Evolutionary conservation across 495 filamentous ascomycete species (phyloP).

Genomic region (Podospora anserina): DNA sequence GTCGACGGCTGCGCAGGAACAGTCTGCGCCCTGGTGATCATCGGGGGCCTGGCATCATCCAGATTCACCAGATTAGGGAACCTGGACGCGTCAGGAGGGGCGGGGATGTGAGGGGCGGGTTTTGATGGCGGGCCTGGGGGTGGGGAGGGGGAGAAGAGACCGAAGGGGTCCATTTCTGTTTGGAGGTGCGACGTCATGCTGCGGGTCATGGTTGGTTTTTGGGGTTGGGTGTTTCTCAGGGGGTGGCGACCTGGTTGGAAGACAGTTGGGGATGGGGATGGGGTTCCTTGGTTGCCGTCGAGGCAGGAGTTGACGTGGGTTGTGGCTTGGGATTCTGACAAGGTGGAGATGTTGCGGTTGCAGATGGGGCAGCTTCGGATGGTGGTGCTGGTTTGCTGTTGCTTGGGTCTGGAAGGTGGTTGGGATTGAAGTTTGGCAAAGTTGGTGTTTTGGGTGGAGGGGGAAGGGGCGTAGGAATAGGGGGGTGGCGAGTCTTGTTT

Average conservation of each 20-base stretch:
- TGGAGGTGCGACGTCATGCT: background rate
- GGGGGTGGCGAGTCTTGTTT: background rate
- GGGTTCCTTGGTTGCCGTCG: background rate
- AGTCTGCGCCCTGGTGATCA: background rate
- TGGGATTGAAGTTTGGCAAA: background rate
- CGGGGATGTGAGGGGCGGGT: background rate
- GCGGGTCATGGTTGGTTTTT: background rate
- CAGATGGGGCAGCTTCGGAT: background rate
- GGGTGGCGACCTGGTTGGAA: background rate
- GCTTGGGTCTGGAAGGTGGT: background rate
- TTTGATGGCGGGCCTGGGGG: slow-evolving; percentile 13
- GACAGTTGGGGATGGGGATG: background rate
- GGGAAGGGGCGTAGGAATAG: background rate
- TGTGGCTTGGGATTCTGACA: slow-evolving; percentile 5
- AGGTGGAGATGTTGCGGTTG: background rate
- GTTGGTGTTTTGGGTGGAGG: background rate
- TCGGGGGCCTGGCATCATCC: background rate
- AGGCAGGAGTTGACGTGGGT: background rate
- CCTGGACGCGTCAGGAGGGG: background rate
- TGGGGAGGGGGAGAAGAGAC: background rate
- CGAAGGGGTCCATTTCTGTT: background rate
- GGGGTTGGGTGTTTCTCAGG: background rate
- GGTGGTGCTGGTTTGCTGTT: background rate
- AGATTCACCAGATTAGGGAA: background rate
- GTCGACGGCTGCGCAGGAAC: background rate